These are phyloP conservation scores for Fusarium sp. DNA, from an alignment of 2,329 filamentous ascomycete species.

Conservation along the genomic window DNA sequence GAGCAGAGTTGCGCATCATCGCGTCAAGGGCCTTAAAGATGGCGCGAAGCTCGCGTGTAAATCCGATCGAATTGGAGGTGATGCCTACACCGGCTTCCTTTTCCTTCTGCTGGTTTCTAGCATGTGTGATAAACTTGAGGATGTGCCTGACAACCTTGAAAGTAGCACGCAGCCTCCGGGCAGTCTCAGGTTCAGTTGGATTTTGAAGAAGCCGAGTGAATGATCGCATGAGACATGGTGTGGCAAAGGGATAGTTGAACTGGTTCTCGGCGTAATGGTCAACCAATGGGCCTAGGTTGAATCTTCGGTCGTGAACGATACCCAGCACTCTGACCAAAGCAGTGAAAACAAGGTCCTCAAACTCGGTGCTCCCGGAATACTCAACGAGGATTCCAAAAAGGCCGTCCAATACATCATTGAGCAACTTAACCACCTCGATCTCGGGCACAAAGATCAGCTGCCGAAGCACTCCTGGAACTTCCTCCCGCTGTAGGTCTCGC, in stretches of 20 bases:
- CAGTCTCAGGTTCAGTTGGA: constrained; percentile 83
- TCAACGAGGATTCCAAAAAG: constrained; percentile 93
- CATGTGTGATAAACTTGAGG: constrained; percentile 93
- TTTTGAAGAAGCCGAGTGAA: constrained; percentile 86
- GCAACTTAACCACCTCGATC: constrained; percentile 95
- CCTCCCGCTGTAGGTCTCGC: constrained; percentile 78
- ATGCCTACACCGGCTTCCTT: constrained; percentile 91
- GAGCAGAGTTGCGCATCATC: constrained; percentile 88
- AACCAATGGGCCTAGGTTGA: constrained; percentile 89
- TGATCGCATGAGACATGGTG: constrained; percentile 85
- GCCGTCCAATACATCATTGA: constrained; percentile 88
- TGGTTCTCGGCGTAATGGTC: constrained; percentile 89
- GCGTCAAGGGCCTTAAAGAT: constrained; percentile 91
- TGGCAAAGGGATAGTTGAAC: constrained; percentile 94
- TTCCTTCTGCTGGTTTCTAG: constrained; percentile 83
- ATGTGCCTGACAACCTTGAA: constrained; percentile 96
- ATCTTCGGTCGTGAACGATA: constrained; percentile 93
- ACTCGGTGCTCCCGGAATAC: constrained; percentile 89
- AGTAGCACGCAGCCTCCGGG: constrained; percentile 85
- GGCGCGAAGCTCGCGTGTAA: constrained; percentile 83
- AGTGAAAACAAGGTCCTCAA: constrained; percentile 92
- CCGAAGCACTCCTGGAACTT: constrained; percentile 79
- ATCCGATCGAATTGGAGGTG: constrained; percentile 75
- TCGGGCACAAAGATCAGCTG: constrained; percentile 94
- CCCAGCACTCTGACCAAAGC: constrained; percentile 89